Base-by-base conservation (phyloP, 257 asterid genomes). In the Salvia splendens region DNA sequence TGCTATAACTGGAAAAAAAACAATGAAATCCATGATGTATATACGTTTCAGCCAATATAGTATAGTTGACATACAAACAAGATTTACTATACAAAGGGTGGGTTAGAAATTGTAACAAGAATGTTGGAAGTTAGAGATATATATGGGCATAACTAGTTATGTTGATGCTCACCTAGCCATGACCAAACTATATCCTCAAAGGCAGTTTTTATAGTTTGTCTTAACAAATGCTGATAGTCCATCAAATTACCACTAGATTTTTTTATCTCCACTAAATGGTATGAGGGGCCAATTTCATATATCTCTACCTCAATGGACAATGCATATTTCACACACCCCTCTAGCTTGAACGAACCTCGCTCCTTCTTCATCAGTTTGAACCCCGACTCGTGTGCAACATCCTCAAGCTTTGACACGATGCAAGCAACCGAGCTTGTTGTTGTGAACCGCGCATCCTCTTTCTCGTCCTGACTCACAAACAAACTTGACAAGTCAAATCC, bases 401-500 rank as follows among this genome's bases (percentile, higher is more conserved):
- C 93, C 72, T 86, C 87, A 0, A 91, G 67, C 65, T 79, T 91
- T 8, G 84, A 68, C 52, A 81, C 48, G 72, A 91, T 88, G 2
- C 71, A 59, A 12, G 76, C 12, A 4, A 76, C 80, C 1, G 89
- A 66, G 67, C 64, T 67, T 11, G 65, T 65, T 0, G 96, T 83
- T 12, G 91, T 86, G 74, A 91, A 88, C 50, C 76, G 85, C 60
- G 83, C 73, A 56, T 85, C 95, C 12, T 85, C 94, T 80, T 84
- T 91, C 60, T 85, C 68, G 35, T 83, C 87, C n/a, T 65, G 65
- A 55, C 73, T 75, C 78, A 87, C 88, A 14, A 91, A 91, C 24
- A 89, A 64, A 50, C 95, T 92, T 33, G 95, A 91, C 72, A 91
- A 70, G 75, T 91, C 95, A 6, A 91, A 81, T 3, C 94, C 91